Conservation (phyloP, 441 rosid species). For the Geranium incanum region DNA sequence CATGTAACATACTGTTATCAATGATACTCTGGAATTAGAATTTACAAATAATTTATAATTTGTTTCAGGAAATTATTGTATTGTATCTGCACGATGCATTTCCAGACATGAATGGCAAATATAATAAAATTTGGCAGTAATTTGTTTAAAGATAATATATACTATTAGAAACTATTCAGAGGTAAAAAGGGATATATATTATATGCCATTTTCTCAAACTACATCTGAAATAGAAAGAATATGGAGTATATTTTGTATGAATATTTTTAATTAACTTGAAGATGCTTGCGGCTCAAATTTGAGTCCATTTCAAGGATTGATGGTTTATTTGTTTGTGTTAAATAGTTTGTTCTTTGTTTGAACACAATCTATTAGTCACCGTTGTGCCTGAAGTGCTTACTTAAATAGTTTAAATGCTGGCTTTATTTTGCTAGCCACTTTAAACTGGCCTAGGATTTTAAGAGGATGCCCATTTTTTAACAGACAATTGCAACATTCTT, state of each 20-base stretch:
- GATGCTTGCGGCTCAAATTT: not conserved
- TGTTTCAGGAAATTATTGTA: not conserved
- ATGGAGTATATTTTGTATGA: slow-evolving; percentile 2
- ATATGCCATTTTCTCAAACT: not conserved
- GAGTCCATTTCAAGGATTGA: not conserved
- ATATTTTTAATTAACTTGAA: not conserved
- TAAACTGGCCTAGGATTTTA: slow-evolving; percentile 3
- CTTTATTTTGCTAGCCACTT: not conserved
- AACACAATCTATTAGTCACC: not conserved
- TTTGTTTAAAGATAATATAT: not conserved
- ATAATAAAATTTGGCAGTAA: not conserved
- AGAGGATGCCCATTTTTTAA: slow-evolving; percentile 11
- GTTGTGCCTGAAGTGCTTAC: not conserved
- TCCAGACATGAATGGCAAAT: not conserved
- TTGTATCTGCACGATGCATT: not conserved
- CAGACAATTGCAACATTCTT: slow-evolving; percentile 31
- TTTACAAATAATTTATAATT: not conserved
- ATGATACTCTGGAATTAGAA: not conserved
- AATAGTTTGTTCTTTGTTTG: not conserved
- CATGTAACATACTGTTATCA: not conserved
- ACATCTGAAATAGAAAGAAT: not conserved
- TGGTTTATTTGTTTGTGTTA: not conserved
- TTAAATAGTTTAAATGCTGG: not conserved
- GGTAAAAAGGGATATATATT: not conserved
- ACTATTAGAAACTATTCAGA: not conserved